Evolutionary conservation across 1,284 basidiomycete species (phyloP), one percentile per base, ranked within the genome.

Genomic region (Malassezia sympodialis): DNA sequence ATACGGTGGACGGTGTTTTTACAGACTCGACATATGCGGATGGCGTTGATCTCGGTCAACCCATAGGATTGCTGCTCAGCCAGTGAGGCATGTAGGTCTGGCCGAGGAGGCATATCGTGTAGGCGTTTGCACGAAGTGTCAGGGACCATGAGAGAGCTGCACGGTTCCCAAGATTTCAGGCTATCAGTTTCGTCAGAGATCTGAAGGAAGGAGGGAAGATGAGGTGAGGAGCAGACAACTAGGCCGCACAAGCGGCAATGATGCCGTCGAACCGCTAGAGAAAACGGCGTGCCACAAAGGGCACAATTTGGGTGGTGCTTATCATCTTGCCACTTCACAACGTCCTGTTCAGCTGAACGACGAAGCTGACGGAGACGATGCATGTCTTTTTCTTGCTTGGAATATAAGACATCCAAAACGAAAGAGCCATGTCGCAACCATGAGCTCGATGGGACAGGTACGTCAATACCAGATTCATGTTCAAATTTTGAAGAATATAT

Each of bases 241-340:
- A 85, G 80, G 0, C 93, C 93, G 65, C 93, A 98, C 6, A 96
- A 78, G 8, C 94, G 84, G 75, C 93, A 98, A 72, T 98, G 93
- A 66, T 98, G 93, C 76, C 94, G 94, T 15, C 93, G 83, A 58
- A 90, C 93, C 0, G 88, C 87, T 1, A 98, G 77, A 1, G 87
- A 84, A 72, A 98, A 98, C 0, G 84, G 81, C 0, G 87, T 81
- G 30, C 85, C 86, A 82, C 93, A 98, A 59, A 91, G 79, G 1
- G 87, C 84, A 77, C 91, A 96, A 52, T 83, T 82, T 28, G 81
- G 82, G 0, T 84, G 87, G 10, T 79, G 73, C 0, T 80, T 78
- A 69, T 96, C 93, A 34, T 87, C 84, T 73, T 96, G 84, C 93
- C 93, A 98, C 12, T 90, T 89, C 3, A 96, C 90, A 64, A 98